Percentiles rank a stretch among this genome's conserved stretches.
These are phyloP conservation scores for Podospora pseudopauciseta DNA, from an alignment of 495 filamentous ascomycete species.

Conservation along the genomic window DNA sequence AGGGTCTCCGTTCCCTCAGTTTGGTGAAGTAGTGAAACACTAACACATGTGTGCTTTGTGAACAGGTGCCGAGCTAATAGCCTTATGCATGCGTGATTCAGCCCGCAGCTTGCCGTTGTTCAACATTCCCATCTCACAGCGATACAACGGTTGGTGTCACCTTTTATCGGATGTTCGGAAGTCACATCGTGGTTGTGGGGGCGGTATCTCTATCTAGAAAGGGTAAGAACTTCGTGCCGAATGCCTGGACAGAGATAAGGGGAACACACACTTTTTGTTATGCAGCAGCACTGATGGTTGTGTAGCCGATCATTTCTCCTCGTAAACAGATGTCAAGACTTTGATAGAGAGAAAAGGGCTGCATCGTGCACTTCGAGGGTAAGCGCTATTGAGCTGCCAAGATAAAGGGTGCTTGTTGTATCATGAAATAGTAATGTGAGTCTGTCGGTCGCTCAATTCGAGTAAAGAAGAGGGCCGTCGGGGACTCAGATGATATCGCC, in stretches of 20 bases:
- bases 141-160: neutral
- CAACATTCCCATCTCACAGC: neutral
- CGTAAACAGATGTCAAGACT: neutral
- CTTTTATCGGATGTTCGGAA: neutral
- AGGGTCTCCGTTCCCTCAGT: neutral
- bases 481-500: no score
- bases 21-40: neutral
- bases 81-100: neutral
- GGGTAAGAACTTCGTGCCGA: neutral
- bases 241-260: neutral
- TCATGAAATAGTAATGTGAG: neutral
- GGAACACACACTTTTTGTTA: neutral
- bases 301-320: neutral
- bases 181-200: neutral
- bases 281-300: neutral
- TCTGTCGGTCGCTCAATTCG: neutral
- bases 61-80: neutral
- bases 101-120: neutral
- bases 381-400: neutral
- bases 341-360: neutral
- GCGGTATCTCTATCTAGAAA: neutral
- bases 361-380: neutral
- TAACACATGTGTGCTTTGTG: neutral
- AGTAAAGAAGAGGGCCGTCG: no score
- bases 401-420: neutral